Evolutionary conservation across 352 stramenopile species (phyloP).

Genomic region (Aphanomyces stellatus): DNA sequence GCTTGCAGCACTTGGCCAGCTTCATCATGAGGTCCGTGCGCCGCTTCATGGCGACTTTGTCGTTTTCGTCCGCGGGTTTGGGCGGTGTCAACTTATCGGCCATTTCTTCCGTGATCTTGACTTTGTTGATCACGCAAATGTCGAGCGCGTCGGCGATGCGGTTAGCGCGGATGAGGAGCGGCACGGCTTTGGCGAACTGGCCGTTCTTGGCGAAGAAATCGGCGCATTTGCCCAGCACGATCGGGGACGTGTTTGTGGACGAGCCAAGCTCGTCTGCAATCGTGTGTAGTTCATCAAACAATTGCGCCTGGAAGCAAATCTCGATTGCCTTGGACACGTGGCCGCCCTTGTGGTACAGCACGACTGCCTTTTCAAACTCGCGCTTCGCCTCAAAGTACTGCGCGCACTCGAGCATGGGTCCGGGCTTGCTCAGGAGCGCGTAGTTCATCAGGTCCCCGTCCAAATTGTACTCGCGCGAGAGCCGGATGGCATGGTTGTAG

Average conservation of each 20-base stretch:
- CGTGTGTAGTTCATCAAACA: conserved; percentile 82
- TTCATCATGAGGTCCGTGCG: conserved; percentile 82
- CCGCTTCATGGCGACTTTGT: conserved; percentile 35
- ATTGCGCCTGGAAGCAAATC: conserved; percentile 86
- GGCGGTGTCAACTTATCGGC: conserved; percentile 87
- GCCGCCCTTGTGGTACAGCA: conserved; percentile 90
- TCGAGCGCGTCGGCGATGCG: conserved; percentile 77
- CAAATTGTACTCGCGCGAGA: conserved; percentile 84
- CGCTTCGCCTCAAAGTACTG: conserved; percentile 88
- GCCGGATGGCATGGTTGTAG: conserved; percentile 91
- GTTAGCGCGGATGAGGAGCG: conserved; percentile 73
- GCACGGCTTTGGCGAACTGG: conserved; percentile 88
- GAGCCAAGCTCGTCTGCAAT: conserved; percentile 76
- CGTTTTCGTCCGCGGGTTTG: conserved; percentile 44
- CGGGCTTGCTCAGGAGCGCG: conserved; percentile 80
- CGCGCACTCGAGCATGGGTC: conserved; percentile 85
- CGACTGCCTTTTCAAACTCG: conserved; percentile 91
- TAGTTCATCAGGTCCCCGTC: conserved; percentile 90
- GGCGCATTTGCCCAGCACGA: conserved; percentile 83
- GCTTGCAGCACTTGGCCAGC: conserved; percentile 88
- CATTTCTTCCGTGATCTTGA: conserved; percentile 89
- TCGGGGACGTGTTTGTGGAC: conserved; percentile 46
- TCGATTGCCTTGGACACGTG: conserved; percentile 87
- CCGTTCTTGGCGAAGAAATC: conserved; percentile 90
- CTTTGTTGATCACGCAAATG: conserved; percentile 82